A percentile compares a stretch with the other conserved stretches of the same genome.
phyloP scores from a whole-genome alignment of 2,329 filamentous ascomycete species.

The Passalora sequoiae region DNA sequence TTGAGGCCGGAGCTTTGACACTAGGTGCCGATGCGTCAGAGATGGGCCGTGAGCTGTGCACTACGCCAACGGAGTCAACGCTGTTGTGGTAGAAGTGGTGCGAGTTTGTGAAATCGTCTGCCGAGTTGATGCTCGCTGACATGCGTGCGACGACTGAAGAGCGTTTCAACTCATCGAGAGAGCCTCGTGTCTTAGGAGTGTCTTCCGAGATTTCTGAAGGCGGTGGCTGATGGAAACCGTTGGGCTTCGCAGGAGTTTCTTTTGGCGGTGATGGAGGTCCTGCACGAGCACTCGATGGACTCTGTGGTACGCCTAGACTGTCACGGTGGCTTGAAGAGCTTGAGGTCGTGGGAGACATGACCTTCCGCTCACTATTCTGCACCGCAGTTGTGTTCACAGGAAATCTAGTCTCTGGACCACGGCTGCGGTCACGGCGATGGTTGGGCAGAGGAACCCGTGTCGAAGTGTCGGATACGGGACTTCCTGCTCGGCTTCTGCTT shows the following conservation, averaged over 20 bases:
- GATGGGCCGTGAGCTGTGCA: conserved; percentile 12
- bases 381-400: conserved; percentile 59
- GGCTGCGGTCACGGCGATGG: conserved; percentile 78
- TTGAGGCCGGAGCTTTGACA: conserved; percentile 15
- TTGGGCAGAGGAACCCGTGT: conserved; percentile 29
- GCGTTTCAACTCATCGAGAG: conserved; percentile 22
- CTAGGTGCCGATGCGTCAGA: conserved; percentile 7
- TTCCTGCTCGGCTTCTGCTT: conserved; percentile 43
- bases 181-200: conserved; percentile 15
- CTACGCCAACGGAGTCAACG: conserved; percentile 22
- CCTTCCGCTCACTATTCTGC: conserved; percentile 37
- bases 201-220: conserved; percentile 23
- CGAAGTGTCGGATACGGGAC: conserved; percentile 36
- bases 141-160: conserved; percentile 17
- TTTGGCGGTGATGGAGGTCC: conserved; percentile 7
- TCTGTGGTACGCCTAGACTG: conserved; percentile 78
- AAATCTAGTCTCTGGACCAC: conserved; percentile 64
- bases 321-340: conserved; percentile 41
- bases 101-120: conserved; percentile 24
- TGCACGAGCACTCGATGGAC: conserved; percentile 34
- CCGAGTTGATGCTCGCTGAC: conserved; percentile 28
- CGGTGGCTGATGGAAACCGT: conserved; percentile 32
- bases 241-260: conserved; percentile 18
- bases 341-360: conserved; percentile 34
- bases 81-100: conserved; percentile 27